phyloP scores from a whole-genome alignment of 2,329 filamentous ascomycete species.

The Exophiala sp. region DNA sequence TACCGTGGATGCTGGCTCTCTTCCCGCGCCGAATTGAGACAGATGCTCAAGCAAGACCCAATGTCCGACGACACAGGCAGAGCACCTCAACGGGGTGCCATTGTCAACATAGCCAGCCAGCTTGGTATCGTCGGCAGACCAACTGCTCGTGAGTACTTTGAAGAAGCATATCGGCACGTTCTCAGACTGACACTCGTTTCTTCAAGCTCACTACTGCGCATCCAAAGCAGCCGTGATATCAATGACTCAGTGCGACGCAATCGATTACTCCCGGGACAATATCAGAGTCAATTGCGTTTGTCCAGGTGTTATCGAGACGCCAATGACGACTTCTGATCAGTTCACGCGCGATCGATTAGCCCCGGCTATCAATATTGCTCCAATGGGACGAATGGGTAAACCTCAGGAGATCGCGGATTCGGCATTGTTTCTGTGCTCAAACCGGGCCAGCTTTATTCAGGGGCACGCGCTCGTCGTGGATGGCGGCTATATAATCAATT shows the following conservation, averaged over 20 bases:
- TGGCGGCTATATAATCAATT: conserved; percentile 44
- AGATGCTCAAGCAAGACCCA: conserved; percentile 49
- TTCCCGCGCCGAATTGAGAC: conserved; percentile 42
- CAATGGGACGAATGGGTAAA: conserved; percentile 51
- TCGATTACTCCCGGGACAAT: conserved; percentile 31
- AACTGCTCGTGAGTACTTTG: conserved; percentile 40
- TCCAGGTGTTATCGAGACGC: conserved; percentile 47
- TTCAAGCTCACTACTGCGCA: conserved; percentile 40
- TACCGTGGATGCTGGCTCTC: conserved; percentile 52
- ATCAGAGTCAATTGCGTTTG: conserved; percentile 40
- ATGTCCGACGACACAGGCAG: conserved; percentile 31
- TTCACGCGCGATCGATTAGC: conserved; percentile 41
- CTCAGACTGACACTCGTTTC: background rate
- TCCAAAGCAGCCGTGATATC: conserved; percentile 45
- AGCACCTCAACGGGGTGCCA: conserved; percentile 43
- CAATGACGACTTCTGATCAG: conserved; percentile 42
- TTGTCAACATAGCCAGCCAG: conserved; percentile 55
- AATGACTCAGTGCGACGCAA: conserved; percentile 40
- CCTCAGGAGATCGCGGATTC: conserved; percentile 50
- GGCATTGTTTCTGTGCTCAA: conserved; percentile 50
- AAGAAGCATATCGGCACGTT: background rate
- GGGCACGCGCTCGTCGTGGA: conserved; percentile 53
- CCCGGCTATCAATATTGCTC: conserved; percentile 46
- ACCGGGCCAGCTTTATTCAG: conserved; percentile 50
- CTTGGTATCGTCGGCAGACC: conserved; percentile 49